phyloP scores from a whole-genome alignment of 2,329 filamentous ascomycete species.

The Fusarium hostae region DNA sequence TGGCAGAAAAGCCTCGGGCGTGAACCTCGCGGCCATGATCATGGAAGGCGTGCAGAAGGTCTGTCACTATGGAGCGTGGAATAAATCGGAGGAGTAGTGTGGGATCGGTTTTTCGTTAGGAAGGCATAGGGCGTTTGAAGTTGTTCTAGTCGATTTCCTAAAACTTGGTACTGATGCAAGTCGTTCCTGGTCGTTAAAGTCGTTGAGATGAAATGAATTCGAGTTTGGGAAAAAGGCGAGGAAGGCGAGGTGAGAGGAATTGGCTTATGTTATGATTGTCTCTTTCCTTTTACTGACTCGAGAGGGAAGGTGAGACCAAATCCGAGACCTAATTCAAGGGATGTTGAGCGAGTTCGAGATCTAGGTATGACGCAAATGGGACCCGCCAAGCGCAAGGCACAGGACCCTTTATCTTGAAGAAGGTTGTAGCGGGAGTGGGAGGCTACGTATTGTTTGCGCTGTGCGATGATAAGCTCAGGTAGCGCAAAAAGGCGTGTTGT shows the following conservation, averaged over 20 bases:
- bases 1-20: slow-evolving; percentile 45
- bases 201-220: not conserved
- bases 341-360: slow-evolving; percentile 27
- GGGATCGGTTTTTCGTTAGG: slow-evolving; percentile 30
- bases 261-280: slow-evolving; percentile 2
- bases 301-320: slow-evolving; percentile 19
- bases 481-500: slow-evolving; percentile 3
- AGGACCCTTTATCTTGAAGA: slow-evolving; percentile 38
- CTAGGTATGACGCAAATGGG: slow-evolving; percentile 44
- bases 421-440: slow-evolving; percentile 26
- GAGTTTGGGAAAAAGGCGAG: not conserved
- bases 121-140: slow-evolving; percentile 32
- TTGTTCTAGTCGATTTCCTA: slow-evolving; percentile 19
- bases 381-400: slow-evolving; percentile 40
- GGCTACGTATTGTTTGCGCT: slow-evolving; percentile 19
- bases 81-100: slow-evolving; percentile 30
- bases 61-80: slow-evolving; percentile 21
- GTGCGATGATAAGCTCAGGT: slow-evolving; percentile 16
- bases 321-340: slow-evolving; percentile 26
- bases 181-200: slow-evolving; percentile 6
- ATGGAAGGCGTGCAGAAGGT: slow-evolving; percentile 25
- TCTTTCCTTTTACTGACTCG: slow-evolving; percentile 1
- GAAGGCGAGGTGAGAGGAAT: not conserved
- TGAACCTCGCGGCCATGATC: slow-evolving; percentile 43
- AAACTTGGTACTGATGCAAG: slow-evolving; percentile 4